Base-by-base conservation (phyloP, 108 stramenopile species). In the Cyclotella kingstonii region DNA sequence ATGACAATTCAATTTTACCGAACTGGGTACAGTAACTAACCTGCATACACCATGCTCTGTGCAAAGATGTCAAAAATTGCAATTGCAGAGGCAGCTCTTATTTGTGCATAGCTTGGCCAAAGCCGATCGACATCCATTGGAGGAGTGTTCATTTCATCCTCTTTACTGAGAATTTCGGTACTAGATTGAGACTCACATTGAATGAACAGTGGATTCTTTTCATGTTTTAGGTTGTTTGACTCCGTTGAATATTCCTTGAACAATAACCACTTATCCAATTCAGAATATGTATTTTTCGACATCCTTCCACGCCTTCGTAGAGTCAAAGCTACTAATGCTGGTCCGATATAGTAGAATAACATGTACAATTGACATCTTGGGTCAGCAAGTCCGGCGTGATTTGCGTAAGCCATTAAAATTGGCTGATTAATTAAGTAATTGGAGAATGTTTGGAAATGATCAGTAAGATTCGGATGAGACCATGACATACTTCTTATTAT, bases 341-440 rank as follows among this genome's bases (percentile, higher is more conserved):
- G 85, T 38, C 85, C 85, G 9, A 83, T 45, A 51, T 86, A 90
- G 52, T 85, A 86, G 62, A 86, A 84, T 17, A 86, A 47, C 87
- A 91, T 87, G 66, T 88, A 91, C 7, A 88, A 46, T 51, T 91
- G 90, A 46, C 78, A 75, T 4, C 42, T 66, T 14, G 82, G 53
- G 65, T 87, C 70, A 43, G 82, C 80, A 23, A 85, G 40, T 1
- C 85, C 87, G 11, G 76, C 78, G 30, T 79, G 69, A 48, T 80
- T 76, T n/a, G 79, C 63, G 22, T 85, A 35, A 15, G 83, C 68
- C 77, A 90, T 75, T n/a, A 87, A 35, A 9, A 90, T 68, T 6
- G 89, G 89, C 55, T 90, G 63, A 4, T 14, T 45, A 15, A 15
- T 36, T n/a, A n/a, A n/a, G n/a, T n/a, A 36, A 11, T 9, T 22